Evolutionary conservation across 345 rosid genomes (phyloP), one percentile per base, ranked within the genome.

Genomic region (Lenwebbia sp.): DNA sequence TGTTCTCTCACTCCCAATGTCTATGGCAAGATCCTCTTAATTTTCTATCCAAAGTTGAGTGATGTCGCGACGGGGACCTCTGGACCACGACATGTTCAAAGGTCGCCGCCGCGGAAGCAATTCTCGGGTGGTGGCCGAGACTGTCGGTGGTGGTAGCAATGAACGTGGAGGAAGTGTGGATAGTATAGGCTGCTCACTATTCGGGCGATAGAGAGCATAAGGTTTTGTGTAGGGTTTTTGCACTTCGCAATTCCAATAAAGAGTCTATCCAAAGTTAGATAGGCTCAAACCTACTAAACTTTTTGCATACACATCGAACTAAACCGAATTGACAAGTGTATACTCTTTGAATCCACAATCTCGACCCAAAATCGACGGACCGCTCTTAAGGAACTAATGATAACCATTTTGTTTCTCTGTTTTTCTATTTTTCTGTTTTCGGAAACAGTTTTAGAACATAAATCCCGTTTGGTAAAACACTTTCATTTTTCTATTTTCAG

Each of bases 371-470:
- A 65, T 33, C 1, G 44, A 65, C 13, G 13, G 6, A 70, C 47
- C 6, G 5, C 41, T 54, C 22, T 54, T 54, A 12, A 4, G 0
- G 4, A 4, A 0, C 14, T 0, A 2, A 11, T 50, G 4, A 50
- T 50, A 12, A 50, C 52, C 13, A 50, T 50, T 50, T 11, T 50
- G 2, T 11, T 50, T 50, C 12, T 11, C 0, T 50, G 1, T 50
- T 50, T 50, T 50, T 50, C 1, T 50, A 50, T 50, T 50, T 50
- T 50, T 50, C 14, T 11, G 4, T 50, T 50, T 4, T 0, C 14
- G 1, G 1, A 4, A 50, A 50, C 0, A 11, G 14, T 11, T 50
- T 50, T 50, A 4, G 13, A 11, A 12, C 13, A 50, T 11, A 12
- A 50, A 50, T 50, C 52, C 52, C 52, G 52, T 50, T 10, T 10